Evolutionary conservation across 2,329 filamentous ascomycete species (phyloP).

Genomic region (Trichoderma sp.): DNA sequence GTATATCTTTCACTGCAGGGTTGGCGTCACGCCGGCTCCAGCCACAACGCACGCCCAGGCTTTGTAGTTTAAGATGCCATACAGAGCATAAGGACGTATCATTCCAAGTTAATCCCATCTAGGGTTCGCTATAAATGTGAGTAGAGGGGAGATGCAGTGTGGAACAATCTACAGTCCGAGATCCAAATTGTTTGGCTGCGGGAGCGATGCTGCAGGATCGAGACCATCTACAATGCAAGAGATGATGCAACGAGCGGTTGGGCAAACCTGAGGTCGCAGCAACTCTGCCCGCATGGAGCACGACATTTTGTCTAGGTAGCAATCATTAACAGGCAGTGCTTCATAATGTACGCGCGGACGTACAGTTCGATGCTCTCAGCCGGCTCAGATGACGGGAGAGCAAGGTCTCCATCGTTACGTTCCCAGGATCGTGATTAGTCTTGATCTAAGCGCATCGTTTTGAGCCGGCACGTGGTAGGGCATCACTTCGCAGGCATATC

Average conservation of each 20-base stretch:
- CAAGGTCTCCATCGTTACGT: not conserved
- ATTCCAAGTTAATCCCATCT: not conserved
- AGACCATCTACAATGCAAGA: constrained; percentile 13
- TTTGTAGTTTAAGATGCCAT: not conserved
- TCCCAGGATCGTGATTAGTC: constrained; percentile 12
- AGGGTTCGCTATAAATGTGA: not conserved
- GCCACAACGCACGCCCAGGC: not conserved
- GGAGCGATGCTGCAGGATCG: constrained; percentile 20
- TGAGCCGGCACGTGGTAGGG: constrained; percentile 9
- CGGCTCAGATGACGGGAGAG: not conserved
- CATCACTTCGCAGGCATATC: not conserved
- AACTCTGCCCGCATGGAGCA: constrained; percentile 3
- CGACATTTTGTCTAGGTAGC: not conserved
- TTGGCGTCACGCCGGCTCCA: constrained; percentile 4
- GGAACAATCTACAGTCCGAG: not conserved
- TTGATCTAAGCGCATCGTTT: constrained; percentile 24
- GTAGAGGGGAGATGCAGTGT: not conserved
- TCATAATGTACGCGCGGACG: not conserved
- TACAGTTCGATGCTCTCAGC: not conserved
- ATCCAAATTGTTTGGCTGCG: not conserved
- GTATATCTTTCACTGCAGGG: not conserved
- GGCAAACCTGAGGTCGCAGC: not conserved
- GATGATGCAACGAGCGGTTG: constrained; percentile 11
- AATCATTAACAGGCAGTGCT: not conserved
- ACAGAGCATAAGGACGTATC: not conserved